These are phyloP conservation scores for Aspergillus niger DNA, from an alignment of 2,329 filamentous ascomycete genomes.

Conservation along the genomic window DNA sequence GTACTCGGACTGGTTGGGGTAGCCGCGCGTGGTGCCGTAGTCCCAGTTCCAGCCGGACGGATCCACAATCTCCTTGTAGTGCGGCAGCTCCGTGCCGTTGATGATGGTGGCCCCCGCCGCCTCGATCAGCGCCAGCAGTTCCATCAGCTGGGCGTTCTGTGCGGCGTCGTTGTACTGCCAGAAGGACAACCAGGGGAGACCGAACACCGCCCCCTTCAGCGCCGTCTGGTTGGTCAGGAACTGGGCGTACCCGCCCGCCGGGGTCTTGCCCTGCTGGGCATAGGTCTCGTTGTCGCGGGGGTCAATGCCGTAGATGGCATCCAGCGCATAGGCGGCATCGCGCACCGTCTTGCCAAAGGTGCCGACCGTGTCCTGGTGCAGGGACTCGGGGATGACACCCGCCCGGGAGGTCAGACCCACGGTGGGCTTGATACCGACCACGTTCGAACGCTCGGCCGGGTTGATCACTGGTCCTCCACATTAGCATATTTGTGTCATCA, in stretches of 20 bases:
- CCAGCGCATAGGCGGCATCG: slow-evolving; percentile 68
- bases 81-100: slow-evolving; percentile 69
- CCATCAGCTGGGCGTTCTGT: slow-evolving; percentile 57
- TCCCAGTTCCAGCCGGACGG: slow-evolving; percentile 75
- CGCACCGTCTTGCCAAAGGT: slow-evolving; percentile 66
- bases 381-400: slow-evolving; percentile 65
- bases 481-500: not conserved
- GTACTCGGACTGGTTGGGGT: slow-evolving; percentile 72
- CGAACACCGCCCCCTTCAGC: slow-evolving; percentile 65
- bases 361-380: slow-evolving; percentile 70
- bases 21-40: slow-evolving; percentile 63
- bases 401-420: slow-evolving; percentile 69
- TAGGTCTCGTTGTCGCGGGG: slow-evolving; percentile 66
- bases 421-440: slow-evolving; percentile 76
- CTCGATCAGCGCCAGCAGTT: slow-evolving; percentile 57
- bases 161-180: slow-evolving; percentile 63
- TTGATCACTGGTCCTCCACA: slow-evolving; percentile 58
- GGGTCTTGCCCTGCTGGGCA: slow-evolving; percentile 58
- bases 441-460: slow-evolving; percentile 67
- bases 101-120: slow-evolving; percentile 66
- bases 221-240: slow-evolving; percentile 57
- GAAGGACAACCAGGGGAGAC: slow-evolving; percentile 71
- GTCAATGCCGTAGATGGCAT: slow-evolving; percentile 69
- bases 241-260: slow-evolving; percentile 58
- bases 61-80: slow-evolving; percentile 63